Percentiles rank a stretch among this genome's conserved stretches.
phyloP scores from a whole-genome alignment of 805 yeast species.

The Ascoidea asiatica region DNA sequence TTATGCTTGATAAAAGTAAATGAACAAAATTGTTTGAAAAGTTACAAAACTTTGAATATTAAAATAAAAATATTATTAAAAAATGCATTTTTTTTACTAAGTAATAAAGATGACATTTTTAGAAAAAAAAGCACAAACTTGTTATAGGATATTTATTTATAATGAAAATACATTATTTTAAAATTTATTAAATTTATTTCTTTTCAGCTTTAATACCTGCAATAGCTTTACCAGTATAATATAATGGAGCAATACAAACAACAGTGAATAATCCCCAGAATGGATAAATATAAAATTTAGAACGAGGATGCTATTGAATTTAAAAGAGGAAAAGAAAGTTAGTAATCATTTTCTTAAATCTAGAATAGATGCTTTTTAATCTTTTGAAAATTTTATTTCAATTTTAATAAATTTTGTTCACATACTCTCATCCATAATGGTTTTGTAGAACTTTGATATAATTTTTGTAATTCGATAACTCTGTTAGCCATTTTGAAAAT shows the following conservation, averaged over 20 bases:
- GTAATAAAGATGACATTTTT: no score
- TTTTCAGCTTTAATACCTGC: slow-evolving; percentile 50
- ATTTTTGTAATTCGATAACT: slow-evolving; percentile 44
- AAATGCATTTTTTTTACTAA: no score
- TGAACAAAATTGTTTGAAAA: no score
- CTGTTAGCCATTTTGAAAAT: no score
- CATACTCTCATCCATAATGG: slow-evolving; percentile 38
- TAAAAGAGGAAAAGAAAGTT: background rate
- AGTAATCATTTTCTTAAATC: background rate
- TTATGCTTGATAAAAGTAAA: no score
- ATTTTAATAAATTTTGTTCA: background rate
- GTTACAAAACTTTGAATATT: no score
- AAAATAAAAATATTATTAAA: no score
- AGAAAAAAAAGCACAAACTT: no score
- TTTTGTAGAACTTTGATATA: slow-evolving; percentile 42
- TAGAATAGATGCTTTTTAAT: background rate
- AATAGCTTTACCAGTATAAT: slow-evolving; percentile 59
- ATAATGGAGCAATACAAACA: slow-evolving; percentile 43
- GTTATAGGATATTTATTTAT: no score
- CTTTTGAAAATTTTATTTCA: background rate
- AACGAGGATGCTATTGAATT: slow-evolving; percentile 28
- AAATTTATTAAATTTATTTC: slow-evolving; percentile 3
- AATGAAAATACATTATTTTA: no score
- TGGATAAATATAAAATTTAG: slow-evolving; percentile 56
- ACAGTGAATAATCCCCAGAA: slow-evolving; percentile 55